phyloP scores from a whole-genome alignment of 805 yeast genomes.

The Myxozyma neotropica region DNA sequence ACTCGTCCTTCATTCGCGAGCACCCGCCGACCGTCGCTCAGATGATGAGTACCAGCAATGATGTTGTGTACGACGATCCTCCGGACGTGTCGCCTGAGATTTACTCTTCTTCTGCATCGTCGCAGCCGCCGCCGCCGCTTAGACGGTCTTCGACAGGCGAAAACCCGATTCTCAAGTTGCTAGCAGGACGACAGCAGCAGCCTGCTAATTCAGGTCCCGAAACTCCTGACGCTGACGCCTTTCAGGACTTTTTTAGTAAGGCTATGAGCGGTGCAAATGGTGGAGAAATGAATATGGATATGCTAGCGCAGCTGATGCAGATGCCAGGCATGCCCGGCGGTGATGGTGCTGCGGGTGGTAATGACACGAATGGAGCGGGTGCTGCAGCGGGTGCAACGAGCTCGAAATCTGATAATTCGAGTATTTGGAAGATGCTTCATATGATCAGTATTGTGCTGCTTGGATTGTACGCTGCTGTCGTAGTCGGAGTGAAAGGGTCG shows the following conservation, averaged over 20 bases:
- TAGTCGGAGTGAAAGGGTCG: conserved; percentile 15
- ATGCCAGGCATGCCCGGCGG: conserved; percentile 12
- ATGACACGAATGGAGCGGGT: background rate
- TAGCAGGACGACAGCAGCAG: conserved; percentile 23
- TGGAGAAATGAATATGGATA: conserved; percentile 11
- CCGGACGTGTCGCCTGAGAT: conserved; percentile 14
- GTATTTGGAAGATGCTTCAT: conserved; percentile 19
- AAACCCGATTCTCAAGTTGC: conserved; percentile 24
- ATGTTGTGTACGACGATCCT: conserved; percentile 17
- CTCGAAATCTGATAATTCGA: conserved; percentile 3
- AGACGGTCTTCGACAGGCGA: conserved; percentile 14
- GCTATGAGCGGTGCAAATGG: conserved; percentile 9
- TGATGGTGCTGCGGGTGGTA: background rate
- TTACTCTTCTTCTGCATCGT: too few relatives aligned
- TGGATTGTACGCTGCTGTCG: conserved; percentile 19
- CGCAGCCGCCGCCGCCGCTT: background rate
- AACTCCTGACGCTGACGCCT: conserved; percentile 3
- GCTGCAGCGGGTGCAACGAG: background rate
- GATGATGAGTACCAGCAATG: background rate
- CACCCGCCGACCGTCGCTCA: conserved; percentile 13
- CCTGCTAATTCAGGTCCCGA: conserved; percentile 6
- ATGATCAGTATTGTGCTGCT: conserved; percentile 8
- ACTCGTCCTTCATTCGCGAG: conserved; percentile 1
- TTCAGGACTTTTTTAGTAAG: conserved; percentile 17
- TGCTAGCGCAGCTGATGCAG: conserved; percentile 15